Evolutionary conservation across 495 filamentous ascomycete genomes (phyloP).

Genomic region (Neurospora sp.): DNA sequence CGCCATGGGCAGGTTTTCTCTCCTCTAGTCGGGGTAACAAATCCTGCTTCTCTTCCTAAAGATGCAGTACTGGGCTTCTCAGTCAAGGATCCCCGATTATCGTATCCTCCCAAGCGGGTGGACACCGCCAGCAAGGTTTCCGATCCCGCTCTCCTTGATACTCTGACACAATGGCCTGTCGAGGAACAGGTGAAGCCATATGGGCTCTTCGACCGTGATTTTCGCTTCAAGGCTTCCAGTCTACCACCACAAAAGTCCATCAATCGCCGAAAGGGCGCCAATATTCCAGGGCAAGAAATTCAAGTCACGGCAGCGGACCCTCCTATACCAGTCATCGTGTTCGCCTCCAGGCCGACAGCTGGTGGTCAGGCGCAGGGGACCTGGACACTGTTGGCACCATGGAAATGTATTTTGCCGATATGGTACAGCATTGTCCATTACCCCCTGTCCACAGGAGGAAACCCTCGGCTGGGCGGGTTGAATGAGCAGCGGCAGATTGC

Average conservation of each 20-base stretch:
- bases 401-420: conserved; percentile 78
- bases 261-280: conserved; percentile 68
- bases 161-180: conserved; percentile 60
- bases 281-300: conserved; percentile 54
- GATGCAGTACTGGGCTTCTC: conserved; percentile 65
- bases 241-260: conserved; percentile 78
- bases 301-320: conserved; percentile 58
- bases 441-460: conserved; percentile 69
- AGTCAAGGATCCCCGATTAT: conserved; percentile 69
- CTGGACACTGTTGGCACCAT: conserved; percentile 84
- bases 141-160: conserved; percentile 38
- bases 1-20: conserved; percentile 49
- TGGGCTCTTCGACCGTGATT: conserved; percentile 57
- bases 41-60: conserved; percentile 63
- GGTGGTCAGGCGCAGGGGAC: conserved; percentile 48
- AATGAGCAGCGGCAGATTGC: conserved; percentile 69
- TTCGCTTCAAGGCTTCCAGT: conserved; percentile 45
- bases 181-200: conserved; percentile 47
- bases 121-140: conserved; percentile 37
- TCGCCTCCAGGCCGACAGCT: conserved; percentile 43
- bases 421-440: conserved; percentile 87
- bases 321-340: conserved; percentile 66
- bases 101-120: conserved; percentile 51
- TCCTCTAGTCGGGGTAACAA: conserved; percentile 58
- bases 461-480: conserved; percentile 73